These are phyloP conservation scores for Trichoderma orchidacearum DNA, from an alignment of 495 filamentous ascomycete species.

Conservation along the genomic window DNA sequence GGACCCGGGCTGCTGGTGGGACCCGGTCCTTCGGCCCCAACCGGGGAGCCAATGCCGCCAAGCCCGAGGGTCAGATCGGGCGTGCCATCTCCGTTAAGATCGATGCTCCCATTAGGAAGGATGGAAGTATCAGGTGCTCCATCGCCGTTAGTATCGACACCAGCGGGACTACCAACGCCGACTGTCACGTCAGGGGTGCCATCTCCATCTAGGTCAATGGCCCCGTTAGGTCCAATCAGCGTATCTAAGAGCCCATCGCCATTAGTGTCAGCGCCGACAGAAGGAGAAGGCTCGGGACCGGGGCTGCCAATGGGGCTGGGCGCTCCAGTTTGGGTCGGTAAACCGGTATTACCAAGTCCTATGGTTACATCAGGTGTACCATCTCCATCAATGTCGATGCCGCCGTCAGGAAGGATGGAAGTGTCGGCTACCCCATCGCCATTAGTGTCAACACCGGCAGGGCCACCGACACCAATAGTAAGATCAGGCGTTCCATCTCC, in stretches of 20 bases:
- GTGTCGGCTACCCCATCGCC: background rate
- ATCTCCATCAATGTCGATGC: background rate
- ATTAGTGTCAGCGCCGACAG: background rate
- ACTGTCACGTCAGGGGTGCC: background rate
- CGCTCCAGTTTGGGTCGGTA: background rate
- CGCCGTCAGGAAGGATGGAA: background rate
- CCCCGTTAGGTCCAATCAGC: background rate
- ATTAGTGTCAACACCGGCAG: too few species aligned
- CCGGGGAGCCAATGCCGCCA: background rate
- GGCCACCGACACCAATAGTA: background rate
- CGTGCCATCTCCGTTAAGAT: background rate
- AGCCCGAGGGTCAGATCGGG: background rate
- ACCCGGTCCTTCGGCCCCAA: background rate
- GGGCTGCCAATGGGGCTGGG: background rate
- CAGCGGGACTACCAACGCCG: background rate
- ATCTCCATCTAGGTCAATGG: background rate
- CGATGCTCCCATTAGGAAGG: background rate
- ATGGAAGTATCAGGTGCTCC: background rate
- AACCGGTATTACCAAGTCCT: background rate
- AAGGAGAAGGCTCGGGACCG: background rate
- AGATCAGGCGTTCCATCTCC: background rate
- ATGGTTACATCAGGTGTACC: background rate
- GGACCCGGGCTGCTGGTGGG: background rate
- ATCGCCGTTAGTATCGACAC: background rate
- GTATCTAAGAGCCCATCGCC: background rate